phyloP scores from a whole-genome alignment of 1,284 basidiomycete genomes.

The Sanghuangporus sanghuang region DNA sequence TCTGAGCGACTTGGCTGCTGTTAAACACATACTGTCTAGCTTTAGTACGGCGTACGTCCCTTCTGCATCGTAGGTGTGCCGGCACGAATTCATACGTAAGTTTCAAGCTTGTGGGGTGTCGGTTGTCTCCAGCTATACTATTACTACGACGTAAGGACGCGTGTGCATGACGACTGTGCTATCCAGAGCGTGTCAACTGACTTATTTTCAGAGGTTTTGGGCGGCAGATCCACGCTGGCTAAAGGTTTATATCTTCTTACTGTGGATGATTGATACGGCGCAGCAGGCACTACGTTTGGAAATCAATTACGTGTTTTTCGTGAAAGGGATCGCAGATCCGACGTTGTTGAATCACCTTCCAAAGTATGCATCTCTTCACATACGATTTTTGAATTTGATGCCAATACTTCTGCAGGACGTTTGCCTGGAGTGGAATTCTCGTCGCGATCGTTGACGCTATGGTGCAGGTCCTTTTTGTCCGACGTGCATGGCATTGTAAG shows the following conservation, averaged over 20 bases:
- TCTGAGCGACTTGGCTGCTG: not conserved
- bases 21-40: not conserved
- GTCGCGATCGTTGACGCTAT: not conserved
- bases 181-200: not conserved
- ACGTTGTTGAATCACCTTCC: not conserved
- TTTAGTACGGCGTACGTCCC: not conserved
- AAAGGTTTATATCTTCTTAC: not conserved
- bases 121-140: conserved; percentile 9
- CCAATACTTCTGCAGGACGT: not conserved
- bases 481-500: conserved; percentile 4
- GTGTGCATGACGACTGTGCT: not conserved
- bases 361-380: not conserved
- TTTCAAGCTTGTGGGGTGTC: conserved; percentile 10
- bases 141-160: conserved; percentile 3
- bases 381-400: not conserved
- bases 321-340: not conserved
- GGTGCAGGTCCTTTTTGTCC: not conserved
- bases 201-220: not conserved
- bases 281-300: not conserved
- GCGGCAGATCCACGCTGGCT: not conserved
- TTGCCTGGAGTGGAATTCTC: not conserved
- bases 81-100: not conserved
- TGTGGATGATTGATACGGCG: not conserved
- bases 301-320: conserved; percentile 2
- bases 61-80: not conserved